These are phyloP conservation scores for Conticribra weissflogii DNA, from an alignment of 108 stramenopile genomes.

Conservation along the genomic window DNA sequence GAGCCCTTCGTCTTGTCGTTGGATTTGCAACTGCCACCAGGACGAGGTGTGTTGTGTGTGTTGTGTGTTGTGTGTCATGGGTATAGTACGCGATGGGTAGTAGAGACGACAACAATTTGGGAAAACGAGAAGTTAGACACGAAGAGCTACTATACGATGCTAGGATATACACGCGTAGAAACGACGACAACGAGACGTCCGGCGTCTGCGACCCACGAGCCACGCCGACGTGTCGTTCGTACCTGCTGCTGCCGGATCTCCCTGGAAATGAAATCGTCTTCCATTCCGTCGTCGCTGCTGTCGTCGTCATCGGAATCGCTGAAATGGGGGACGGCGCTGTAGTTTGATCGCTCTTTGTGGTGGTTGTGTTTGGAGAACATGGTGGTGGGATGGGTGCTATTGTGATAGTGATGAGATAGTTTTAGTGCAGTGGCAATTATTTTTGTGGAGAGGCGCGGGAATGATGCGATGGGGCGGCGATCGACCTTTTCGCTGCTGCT, in stretches of 20 bases:
- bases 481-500: too few species aligned
- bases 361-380: conserved; percentile 14
- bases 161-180: conserved; percentile 6
- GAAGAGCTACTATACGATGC: not conserved
- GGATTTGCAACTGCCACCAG: not conserved
- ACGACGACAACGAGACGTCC: not conserved
- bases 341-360: conserved; percentile 7
- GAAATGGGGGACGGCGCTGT: conserved; percentile 15
- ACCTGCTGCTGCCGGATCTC: conserved; percentile 60
- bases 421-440: too few species aligned
- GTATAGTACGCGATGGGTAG: not conserved
- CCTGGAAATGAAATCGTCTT: conserved; percentile 42
- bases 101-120: not conserved
- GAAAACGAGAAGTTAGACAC: not conserved
- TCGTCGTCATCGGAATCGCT: conserved; percentile 26
- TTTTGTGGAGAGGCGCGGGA: too few species aligned
- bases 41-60: not conserved
- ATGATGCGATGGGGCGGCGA: too few species aligned
- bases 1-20: conserved; percentile 82
- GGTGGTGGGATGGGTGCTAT: too few species aligned
- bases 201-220: too few species aligned
- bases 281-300: conserved; percentile 30
- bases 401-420: too few species aligned
- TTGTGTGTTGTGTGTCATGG: not conserved
- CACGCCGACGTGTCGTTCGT: too few species aligned